Evolutionary conservation across 2,329 filamentous ascomycete genomes (phyloP), one percentile per base, ranked within the genome.

Genomic region (Atkinsonella texensis): DNA sequence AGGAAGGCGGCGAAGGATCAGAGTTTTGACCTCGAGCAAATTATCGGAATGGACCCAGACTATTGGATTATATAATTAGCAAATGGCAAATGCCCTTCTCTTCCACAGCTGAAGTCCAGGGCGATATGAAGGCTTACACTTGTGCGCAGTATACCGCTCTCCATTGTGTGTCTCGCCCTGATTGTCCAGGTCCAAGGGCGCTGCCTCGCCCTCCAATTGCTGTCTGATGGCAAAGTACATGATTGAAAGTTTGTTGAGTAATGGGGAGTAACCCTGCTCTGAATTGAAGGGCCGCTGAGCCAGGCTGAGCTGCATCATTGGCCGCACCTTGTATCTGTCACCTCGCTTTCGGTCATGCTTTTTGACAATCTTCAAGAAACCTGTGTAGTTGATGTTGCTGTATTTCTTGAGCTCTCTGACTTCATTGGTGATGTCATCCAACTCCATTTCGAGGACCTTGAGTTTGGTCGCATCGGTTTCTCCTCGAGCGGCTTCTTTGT

Each of bases 1-100:
- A 1, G 93, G 93, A 20, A 98, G 77, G 53, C 87, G 87, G 55
- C 93, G 87, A 33, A 97, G 79, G 55, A 98, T 94, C 62, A 89
- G 83, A 5, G 93, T 97, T 76, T 97, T 96, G 65, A 97, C 89
- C 71, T 98, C 93, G 59, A 97, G 81, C 31, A 97, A 75, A 69
- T 98, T 97, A 62, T 98, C 93, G 33, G 83, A 80, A 66, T 98
- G 93, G 6, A 98, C 85, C 93, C 93, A 98, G 73, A 95, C 83
- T 86, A 52, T 8, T 41, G 11, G 8, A n/a, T 33, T 45, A 43
- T 17, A 43, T 40, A 18, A 45, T 51, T 31, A 51, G 47, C 47
- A 74, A 62, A 74, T 63, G 43, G 32, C 13, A 10, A n/a, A 5
- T 28, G 32, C 10, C n/a, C 9, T n/a, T 15, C 0, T 28, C 2